Conservation (phyloP, 1,284 basidiomycete genomes). For the Cystobasidium slooffiae region DNA sequence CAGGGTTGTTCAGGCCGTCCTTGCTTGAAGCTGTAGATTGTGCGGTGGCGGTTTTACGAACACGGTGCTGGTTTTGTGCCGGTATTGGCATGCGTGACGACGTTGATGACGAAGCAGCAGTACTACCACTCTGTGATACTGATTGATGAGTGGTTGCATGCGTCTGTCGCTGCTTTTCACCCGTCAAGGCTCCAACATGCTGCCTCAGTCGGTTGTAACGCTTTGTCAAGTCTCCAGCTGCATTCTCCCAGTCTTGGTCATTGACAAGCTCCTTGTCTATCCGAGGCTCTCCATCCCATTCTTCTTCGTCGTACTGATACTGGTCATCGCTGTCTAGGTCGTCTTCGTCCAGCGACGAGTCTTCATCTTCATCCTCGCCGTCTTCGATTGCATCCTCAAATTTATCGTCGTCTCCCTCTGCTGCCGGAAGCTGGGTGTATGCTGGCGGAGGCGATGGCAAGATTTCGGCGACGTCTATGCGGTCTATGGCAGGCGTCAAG, state of each 20-base stretch:
- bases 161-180: slow-evolving; percentile 22
- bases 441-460: slow-evolving; percentile 39
- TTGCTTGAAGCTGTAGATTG: slow-evolving; percentile 29
- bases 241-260: slow-evolving; percentile 46
- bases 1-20: slow-evolving; percentile 12
- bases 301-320: slow-evolving; percentile 11
- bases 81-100: slow-evolving; percentile 47
- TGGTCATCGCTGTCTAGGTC: slow-evolving; percentile 21
- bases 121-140: not conserved
- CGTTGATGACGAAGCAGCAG: not conserved
- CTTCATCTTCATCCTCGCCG: slow-evolving; percentile 34
- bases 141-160: not conserved
- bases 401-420: slow-evolving; percentile 19
- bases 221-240: slow-evolving; percentile 82
- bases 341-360: not conserved
- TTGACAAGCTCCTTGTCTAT: slow-evolving; percentile 41
- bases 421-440: slow-evolving; percentile 33
- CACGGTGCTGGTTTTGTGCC: slow-evolving; percentile 52
- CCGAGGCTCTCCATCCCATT: slow-evolving; percentile 12
- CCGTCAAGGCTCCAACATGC: slow-evolving; percentile 60
- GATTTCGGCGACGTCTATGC: slow-evolving; percentile 19
- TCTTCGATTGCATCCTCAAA: slow-evolving; percentile 11
- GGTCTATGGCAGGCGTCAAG: slow-evolving; percentile 12
- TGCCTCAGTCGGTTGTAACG: slow-evolving; percentile 91
- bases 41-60: slow-evolving; percentile 29